Base-by-base conservation (phyloP, 1,139 yeast species). In the Insectozyma bohioensis region DNA sequence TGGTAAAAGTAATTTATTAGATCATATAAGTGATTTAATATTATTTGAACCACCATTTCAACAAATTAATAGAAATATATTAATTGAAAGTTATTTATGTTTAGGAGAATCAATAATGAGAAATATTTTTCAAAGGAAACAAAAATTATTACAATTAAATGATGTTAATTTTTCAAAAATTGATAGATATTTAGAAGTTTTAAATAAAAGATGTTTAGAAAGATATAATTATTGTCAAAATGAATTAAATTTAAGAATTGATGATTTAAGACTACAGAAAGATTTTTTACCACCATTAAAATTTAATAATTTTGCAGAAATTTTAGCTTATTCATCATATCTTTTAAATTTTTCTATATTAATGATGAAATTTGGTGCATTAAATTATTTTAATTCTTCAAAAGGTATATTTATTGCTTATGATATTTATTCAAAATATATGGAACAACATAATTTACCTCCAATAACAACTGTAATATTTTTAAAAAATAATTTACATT, bases 321-420 rank as follows among this genome's bases (percentile, higher is more conserved):
- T 50, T 12, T 37, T 47, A 18, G 50, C 47, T 15, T 52, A 43
- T 34, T 28, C 50, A 6, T 45, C 47, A 33, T 46, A 42, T 32
- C 46, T 51, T 9, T 28, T 52, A 12, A 45, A 47, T 25, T 52
- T 42, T 37, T 36, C 49, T 25, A 39, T 40, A 4, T 30, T 53
- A n/a, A 33, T 54, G 33, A 40, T 56, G 24, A 52, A 51, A 31
- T 49, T 45, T 31, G 48, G 52, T 18, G 45, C 48, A 35, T 52
- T 52, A 27, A 45, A 46, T 20, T 55, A 45, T 34, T 37, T 46
- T 19, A 47, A 52, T 27, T 35, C 50, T 2, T 30, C 43, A n/a
- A 46, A 47, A 24, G 44, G 49, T 6, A 31, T 49, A 14, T 37
- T 37, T 20, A 22, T 26, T 4, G 20, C 37, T 8, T 39, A 34